These are phyloP conservation scores for Colletotrichum simmondsii DNA, from an alignment of 2,329 filamentous ascomycete genomes.

Conservation along the genomic window DNA sequence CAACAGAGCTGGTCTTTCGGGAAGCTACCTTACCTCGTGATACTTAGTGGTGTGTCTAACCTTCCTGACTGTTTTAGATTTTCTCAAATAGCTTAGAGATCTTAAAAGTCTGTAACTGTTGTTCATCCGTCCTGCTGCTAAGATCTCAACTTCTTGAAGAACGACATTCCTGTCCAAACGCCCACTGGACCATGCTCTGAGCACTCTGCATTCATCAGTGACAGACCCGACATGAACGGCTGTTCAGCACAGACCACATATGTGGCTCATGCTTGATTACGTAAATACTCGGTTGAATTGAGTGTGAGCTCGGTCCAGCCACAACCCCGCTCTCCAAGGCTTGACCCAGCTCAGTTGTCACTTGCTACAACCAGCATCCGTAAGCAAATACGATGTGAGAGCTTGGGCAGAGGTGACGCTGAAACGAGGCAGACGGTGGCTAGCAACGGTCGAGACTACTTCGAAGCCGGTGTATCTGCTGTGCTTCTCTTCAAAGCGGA, in stretches of 20 bases:
- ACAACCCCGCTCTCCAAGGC: not conserved
- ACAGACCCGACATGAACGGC: not conserved
- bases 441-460: constrained; percentile 2
- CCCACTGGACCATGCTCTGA: not conserved
- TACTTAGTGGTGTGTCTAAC: not conserved
- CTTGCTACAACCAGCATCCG: not conserved
- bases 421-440: not conserved
- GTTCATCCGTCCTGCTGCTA: not conserved
- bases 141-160: not conserved
- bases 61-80: too few species aligned
- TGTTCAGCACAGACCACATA: not conserved
- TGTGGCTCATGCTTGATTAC: constrained; percentile 14
- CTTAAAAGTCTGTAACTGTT: too few species aligned
- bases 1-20: not conserved
- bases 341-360: not conserved
- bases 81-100: not conserved
- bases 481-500: constrained; percentile 20
- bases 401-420: not conserved
- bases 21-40: not conserved
- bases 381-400: not conserved
- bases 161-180: not conserved
- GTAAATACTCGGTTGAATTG: not conserved
- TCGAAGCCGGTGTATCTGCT: constrained; percentile 16
- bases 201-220: not conserved
- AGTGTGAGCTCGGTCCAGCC: not conserved